phyloP scores from a whole-genome alignment of 345 rosid genomes.

The Salix caprea region DNA sequence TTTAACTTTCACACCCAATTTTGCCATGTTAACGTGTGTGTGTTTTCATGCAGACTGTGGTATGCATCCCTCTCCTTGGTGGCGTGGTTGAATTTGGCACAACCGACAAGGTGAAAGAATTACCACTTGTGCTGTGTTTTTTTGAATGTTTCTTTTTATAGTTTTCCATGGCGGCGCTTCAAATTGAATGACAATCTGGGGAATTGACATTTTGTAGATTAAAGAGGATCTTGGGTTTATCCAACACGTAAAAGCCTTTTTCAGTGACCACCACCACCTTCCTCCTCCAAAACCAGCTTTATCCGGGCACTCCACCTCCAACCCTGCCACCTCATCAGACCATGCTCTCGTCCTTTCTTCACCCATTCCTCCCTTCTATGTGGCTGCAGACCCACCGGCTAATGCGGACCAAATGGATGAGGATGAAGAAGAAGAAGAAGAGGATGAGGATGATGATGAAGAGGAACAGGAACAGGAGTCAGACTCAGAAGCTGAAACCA shows the following conservation, averaged over 20 bases:
- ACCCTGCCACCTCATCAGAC: constrained; percentile 54
- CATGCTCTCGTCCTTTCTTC: constrained; percentile 40
- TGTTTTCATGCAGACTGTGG: constrained; percentile 58
- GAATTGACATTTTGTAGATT: constrained; percentile 30
- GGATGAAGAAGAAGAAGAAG: constrained; percentile 43
- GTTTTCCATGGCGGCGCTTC: not conserved
- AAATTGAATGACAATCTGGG: not conserved
- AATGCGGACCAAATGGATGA: constrained; percentile 26
- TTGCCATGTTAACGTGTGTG: not conserved
- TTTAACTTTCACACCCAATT: not conserved
- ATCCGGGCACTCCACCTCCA: constrained; percentile 73
- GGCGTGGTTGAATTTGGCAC: constrained; percentile 90
- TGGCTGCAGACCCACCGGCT: constrained; percentile 24
- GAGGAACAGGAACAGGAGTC: constrained; percentile 33
- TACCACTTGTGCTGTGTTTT: not conserved
- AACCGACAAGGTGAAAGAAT: constrained; percentile 51
- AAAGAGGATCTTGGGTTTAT: constrained; percentile 53
- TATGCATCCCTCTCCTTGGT: constrained; percentile 84
- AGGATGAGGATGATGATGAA: constrained; percentile 32
- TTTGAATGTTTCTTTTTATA: not conserved
- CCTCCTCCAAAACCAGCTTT: constrained; percentile 66
- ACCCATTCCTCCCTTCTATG: constrained; percentile 26
- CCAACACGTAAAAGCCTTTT: constrained; percentile 56
- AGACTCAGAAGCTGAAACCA: constrained; percentile 21
- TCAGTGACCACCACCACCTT: constrained; percentile 41